These are phyloP conservation scores for Lepraria neglecta DNA, from an alignment of 495 filamentous ascomycete genomes.

Conservation along the genomic window DNA sequence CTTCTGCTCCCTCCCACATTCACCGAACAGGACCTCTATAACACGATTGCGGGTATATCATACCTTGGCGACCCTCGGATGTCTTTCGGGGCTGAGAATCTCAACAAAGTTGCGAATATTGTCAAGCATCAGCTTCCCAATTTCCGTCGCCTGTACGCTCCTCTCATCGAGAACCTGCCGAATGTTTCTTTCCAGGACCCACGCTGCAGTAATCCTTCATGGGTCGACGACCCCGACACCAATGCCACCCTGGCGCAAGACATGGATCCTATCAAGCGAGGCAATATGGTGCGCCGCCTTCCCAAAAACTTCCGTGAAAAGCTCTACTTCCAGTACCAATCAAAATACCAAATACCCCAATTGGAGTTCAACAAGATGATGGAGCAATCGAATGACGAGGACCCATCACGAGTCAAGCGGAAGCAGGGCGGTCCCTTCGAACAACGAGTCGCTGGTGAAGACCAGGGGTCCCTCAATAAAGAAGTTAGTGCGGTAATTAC, in stretches of 20 bases:
- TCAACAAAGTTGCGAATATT: constrained; percentile 89
- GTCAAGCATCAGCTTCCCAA: constrained; percentile 83
- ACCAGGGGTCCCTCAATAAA: constrained; percentile 54
- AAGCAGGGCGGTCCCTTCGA: constrained; percentile 80
- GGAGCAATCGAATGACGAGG: constrained; percentile 60
- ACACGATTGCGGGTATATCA: constrained; percentile 81
- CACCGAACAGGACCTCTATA: constrained; percentile 81
- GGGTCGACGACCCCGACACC: constrained; percentile 57
- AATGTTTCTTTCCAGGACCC: constrained; percentile 77
- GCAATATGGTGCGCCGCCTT: constrained; percentile 91
- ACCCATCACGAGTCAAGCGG: constrained; percentile 59
- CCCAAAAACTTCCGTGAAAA: constrained; percentile 82
- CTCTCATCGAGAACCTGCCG: constrained; percentile 80
- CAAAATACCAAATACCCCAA: constrained; percentile 77
- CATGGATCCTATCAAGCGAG: constrained; percentile 81
- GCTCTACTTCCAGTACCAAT: constrained; percentile 89
- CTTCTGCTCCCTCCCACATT: constrained; percentile 77
- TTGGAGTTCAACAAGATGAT: constrained; percentile 83
- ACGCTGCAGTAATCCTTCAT: constrained; percentile 52
- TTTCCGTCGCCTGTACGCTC: constrained; percentile 83
- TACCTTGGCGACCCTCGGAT: constrained; percentile 95
- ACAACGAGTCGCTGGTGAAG: constrained; percentile 65
- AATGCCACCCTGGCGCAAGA: constrained; percentile 69
- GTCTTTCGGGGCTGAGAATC: constrained; percentile 79
- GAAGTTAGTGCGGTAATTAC: constrained; percentile 69